phyloP scores from a whole-genome alignment of 257 asterid species.

The Solanum ahanhuiri region DNA sequence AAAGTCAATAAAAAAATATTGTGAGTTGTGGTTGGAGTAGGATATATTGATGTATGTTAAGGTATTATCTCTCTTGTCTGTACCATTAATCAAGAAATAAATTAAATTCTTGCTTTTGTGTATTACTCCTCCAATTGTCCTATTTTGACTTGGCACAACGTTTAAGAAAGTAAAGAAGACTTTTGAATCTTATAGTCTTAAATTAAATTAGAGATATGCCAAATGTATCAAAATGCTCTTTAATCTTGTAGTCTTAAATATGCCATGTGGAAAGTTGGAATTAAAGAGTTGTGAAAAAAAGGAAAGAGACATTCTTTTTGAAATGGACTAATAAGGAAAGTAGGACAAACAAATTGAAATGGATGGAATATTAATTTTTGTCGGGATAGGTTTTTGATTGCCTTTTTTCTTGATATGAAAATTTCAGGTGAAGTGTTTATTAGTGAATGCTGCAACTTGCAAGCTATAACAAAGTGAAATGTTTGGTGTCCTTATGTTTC shows the following conservation, averaged over 20 bases:
- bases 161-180: not conserved
- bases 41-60: not conserved
- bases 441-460: not conserved
- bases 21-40: not conserved
- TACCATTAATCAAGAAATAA: not conserved
- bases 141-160: too few species aligned
- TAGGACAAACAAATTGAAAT: not conserved
- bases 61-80: not conserved
- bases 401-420: not conserved
- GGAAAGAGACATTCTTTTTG: not conserved
- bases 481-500: not conserved
- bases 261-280: not conserved
- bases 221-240: not conserved
- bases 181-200: not conserved
- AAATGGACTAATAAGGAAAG: not conserved
- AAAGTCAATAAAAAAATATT: not conserved
- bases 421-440: not conserved
- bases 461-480: not conserved
- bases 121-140: not conserved
- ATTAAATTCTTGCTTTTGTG: not conserved
- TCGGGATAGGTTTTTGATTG: not conserved
- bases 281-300: not conserved
- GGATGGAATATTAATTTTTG: not conserved
- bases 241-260: not conserved
- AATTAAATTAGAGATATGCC: not conserved